Evolutionary conservation across 2,329 filamentous ascomycete genomes (phyloP), one percentile per base, ranked within the genome.

Genomic region (Periconia sp.): DNA sequence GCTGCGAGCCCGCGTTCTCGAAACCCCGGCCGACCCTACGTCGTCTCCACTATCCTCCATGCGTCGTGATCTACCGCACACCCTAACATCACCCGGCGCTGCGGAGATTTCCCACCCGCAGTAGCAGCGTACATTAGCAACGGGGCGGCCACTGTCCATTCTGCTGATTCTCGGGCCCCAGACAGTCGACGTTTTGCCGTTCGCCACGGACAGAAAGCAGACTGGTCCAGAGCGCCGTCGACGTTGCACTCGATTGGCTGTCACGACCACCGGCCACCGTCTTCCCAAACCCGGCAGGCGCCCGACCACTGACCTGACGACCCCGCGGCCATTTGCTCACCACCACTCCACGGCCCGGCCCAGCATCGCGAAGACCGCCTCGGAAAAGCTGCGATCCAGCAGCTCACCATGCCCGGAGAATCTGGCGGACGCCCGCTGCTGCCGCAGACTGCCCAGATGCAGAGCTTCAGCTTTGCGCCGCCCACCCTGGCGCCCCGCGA

Each of bases 391-490:
- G n/a, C n/a, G n/a, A n/a, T n/a, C n/a, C n/a, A 40, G 35, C 48
- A 37, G 36, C 40, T 50, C 48, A 48, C 29, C 24, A 87, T 87
- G 84, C 80, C 83, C 58, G 79, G 79, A 72, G 84, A 88, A 68
- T 77, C 79, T 48, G 75, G 78, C 43, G 78, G 78, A 57, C 78
- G 84, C 63, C 81, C 79, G 65, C 76, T 87, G 54, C 71, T 87
- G 66, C 84, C 84, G 24, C 85, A 88, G 66, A 85, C 78, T 65
- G 77, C 80, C 32, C 82, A 84, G 64, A 85, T 91, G 83, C 85
- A 86, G 68, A 84, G 81, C 61, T 92, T 90, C 71, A 82, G 85
- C 31, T 92, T 92, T 73, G 83, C 85, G 69, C 85, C 87, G 56
- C 80, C 74, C 59, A 82, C 74, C 65, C 73, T 78, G 65, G 78